Evolutionary conservation across 2,329 filamentous ascomycete genomes (phyloP).

Genomic region (Trichoderma afroharzianum): DNA sequence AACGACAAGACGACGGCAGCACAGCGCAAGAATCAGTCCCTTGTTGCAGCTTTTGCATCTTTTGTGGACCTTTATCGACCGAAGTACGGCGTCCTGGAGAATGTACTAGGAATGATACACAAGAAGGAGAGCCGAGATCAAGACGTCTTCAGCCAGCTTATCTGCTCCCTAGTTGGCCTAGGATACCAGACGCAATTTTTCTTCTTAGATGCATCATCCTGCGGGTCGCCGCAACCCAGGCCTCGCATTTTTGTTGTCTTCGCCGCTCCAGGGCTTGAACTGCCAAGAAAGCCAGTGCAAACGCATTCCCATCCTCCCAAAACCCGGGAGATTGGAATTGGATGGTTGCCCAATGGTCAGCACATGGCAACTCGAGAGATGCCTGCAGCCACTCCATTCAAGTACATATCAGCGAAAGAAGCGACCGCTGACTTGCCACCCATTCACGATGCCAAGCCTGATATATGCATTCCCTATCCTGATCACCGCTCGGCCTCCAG

Average conservation of each 20-base stretch:
- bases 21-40: conserved; percentile 68
- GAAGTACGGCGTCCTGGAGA: conserved; percentile 72
- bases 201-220: conserved; percentile 65
- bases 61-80: conserved; percentile 73
- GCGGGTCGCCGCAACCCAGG: conserved; percentile 63
- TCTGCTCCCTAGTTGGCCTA: conserved; percentile 69
- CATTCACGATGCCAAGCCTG: conserved; percentile 58
- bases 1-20: conserved; percentile 47
- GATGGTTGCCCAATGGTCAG: conserved; percentile 56
- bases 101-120: conserved; percentile 64
- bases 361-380: conserved; percentile 51
- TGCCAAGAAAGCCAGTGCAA: conserved; percentile 52
- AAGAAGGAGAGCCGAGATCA: conserved; percentile 44
- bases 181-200: conserved; percentile 72
- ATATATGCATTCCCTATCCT: conserved; percentile 61
- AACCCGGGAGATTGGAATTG: conserved; percentile 41
- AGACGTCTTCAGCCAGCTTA: conserved; percentile 69
- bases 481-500: conserved; percentile 59
- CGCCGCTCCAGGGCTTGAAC: conserved; percentile 60
- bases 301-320: conserved; percentile 59
- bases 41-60: conserved; percentile 72
- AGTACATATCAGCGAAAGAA: conserved; percentile 50
- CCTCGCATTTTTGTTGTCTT: conserved; percentile 68
- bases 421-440: conserved; percentile 58
- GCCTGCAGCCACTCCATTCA: conserved; percentile 53